A percentile compares a stretch with the other conserved stretches of the same genome.
These are phyloP conservation scores for Candida montana DNA, from an alignment of 805 yeast genomes.

Conservation along the genomic window DNA sequence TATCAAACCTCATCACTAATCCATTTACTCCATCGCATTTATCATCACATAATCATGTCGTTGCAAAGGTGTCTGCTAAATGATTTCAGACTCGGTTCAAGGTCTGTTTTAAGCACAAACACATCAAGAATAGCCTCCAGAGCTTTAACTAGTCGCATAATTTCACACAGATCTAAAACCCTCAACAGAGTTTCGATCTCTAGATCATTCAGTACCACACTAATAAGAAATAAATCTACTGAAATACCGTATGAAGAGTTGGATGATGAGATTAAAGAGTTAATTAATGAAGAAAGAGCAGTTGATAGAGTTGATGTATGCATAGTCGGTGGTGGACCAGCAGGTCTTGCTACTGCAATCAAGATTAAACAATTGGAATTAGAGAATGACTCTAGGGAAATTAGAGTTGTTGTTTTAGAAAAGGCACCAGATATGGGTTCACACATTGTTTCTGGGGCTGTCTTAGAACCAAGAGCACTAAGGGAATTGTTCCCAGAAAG, in stretches of 20 bases:
- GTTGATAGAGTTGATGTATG: conserved; percentile 88
- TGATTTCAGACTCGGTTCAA: conserved; percentile 11
- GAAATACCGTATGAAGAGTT: conserved; percentile 26
- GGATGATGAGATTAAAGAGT: conserved; percentile 40
- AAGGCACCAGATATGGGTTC: conserved; percentile 92
- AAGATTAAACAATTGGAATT: conserved; percentile 78
- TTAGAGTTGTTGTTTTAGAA: conserved; percentile 85
- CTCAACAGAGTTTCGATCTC: background rate
- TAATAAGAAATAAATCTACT: conserved; percentile 9
- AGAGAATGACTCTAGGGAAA: conserved; percentile 54
- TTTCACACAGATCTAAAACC: background rate
- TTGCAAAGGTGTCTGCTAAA: conserved; percentile 5
- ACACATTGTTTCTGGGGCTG: conserved; percentile 91
- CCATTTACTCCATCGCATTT: too few relatives aligned
- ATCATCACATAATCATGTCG: conserved; percentile 7
- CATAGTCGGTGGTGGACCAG: conserved; percentile 97
- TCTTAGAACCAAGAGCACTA: conserved; percentile 84
- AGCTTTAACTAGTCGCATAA: background rate
- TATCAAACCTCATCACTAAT: too few relatives aligned
- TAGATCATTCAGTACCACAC: conserved; percentile 1
- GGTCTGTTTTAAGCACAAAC: background rate
- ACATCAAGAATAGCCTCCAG: background rate
- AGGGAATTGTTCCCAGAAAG: conserved; percentile 76
- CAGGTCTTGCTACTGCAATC: conserved; percentile 94
- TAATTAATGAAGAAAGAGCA: conserved; percentile 62